Conservation (phyloP, 306 rosid genomes). For the Rosa persica region DNA sequence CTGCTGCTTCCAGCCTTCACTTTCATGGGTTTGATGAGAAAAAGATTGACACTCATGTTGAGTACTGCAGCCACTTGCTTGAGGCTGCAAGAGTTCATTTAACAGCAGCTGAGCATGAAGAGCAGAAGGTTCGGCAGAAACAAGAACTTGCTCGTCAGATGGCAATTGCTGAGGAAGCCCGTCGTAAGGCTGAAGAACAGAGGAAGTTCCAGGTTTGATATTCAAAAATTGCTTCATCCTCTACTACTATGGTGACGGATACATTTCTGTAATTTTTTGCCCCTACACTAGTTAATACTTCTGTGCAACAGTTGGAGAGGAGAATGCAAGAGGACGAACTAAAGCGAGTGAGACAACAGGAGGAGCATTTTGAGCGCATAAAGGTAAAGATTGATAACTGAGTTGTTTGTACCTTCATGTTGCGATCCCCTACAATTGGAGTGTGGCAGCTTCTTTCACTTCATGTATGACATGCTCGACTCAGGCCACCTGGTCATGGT, state of each 20-base stretch:
- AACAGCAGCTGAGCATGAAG: slow-evolving; percentile 91
- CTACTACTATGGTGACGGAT: slow-evolving; percentile 8
- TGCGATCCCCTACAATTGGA: background rate
- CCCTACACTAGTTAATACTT: slow-evolving; percentile 17
- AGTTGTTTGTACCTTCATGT: background rate
- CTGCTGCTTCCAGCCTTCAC: slow-evolving; percentile 98
- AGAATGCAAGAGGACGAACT: slow-evolving; percentile 94
- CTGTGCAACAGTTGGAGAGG: slow-evolving; percentile 75
- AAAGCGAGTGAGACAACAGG: slow-evolving; percentile 92
- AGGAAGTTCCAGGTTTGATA: slow-evolving; percentile 77
- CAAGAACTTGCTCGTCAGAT: slow-evolving; percentile 94
- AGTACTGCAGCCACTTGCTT: slow-evolving; percentile 87
- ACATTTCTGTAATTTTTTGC: slow-evolving; percentile 10
- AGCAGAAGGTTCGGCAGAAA: slow-evolving; percentile 86
- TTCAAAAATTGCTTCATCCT: slow-evolving; percentile 26
- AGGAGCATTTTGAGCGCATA: slow-evolving; percentile 84
- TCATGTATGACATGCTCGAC: background rate
- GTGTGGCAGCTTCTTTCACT: background rate
- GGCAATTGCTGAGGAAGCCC: slow-evolving; percentile 93
- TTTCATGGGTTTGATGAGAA: slow-evolving; percentile 99
- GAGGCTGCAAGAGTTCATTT: slow-evolving; percentile 88
- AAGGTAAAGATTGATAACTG: slow-evolving; percentile 55
- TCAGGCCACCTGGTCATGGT: background rate
- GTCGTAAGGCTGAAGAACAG: slow-evolving; percentile 97
- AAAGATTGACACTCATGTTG: slow-evolving; percentile 97